A percentile compares a stretch with the other conserved stretches of the same genome.
These are phyloP conservation scores for Fusarium cicatricum DNA, from an alignment of 2,329 filamentous ascomycete species.

Conservation along the genomic window DNA sequence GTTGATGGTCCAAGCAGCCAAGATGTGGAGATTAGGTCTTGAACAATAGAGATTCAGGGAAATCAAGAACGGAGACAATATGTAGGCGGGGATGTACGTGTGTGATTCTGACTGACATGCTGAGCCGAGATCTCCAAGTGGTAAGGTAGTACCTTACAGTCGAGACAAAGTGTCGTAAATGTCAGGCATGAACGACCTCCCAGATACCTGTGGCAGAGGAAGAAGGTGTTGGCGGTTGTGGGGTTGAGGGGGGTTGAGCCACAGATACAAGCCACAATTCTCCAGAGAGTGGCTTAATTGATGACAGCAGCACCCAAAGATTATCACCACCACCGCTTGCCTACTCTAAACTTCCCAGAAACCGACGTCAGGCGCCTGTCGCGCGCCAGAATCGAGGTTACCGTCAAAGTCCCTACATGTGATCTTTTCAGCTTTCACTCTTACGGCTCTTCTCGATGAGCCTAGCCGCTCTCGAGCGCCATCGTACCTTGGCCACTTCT, in stretches of 20 bases:
- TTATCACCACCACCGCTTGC: constrained; percentile 8
- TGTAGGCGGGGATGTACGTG: too few species aligned
- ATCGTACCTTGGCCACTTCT: constrained; percentile 28
- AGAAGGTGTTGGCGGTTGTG: too few species aligned
- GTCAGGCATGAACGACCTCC: too few species aligned
- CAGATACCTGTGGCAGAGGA: too few species aligned
- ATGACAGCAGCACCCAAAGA: constrained; percentile 33
- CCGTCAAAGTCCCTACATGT: constrained; percentile 6
- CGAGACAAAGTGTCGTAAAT: too few species aligned
- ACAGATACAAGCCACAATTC: constrained; percentile 32
- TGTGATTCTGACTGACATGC: too few species aligned
- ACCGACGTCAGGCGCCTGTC: constrained; percentile 30
- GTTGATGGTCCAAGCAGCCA: neutral
- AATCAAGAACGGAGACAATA: too few species aligned
- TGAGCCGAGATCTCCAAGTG: too few species aligned
- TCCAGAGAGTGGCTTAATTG: constrained; percentile 23
- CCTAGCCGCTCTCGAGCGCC: constrained; percentile 33
- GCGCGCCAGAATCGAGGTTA: constrained; percentile 24
- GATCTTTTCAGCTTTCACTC: constrained; percentile 2
- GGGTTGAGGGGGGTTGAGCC: constrained; percentile 3
- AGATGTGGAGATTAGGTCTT: neutral
- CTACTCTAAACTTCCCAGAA: constrained; percentile 15
- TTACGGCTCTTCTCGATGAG: constrained; percentile 37
- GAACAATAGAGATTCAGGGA: too few species aligned
- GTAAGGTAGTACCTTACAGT: too few species aligned